Percentiles rank a stretch among this genome's conserved stretches.
Conservation (phyloP, 225 moss, liverwort and hornwort species). For the Antitrichia curtipendula region DNA sequence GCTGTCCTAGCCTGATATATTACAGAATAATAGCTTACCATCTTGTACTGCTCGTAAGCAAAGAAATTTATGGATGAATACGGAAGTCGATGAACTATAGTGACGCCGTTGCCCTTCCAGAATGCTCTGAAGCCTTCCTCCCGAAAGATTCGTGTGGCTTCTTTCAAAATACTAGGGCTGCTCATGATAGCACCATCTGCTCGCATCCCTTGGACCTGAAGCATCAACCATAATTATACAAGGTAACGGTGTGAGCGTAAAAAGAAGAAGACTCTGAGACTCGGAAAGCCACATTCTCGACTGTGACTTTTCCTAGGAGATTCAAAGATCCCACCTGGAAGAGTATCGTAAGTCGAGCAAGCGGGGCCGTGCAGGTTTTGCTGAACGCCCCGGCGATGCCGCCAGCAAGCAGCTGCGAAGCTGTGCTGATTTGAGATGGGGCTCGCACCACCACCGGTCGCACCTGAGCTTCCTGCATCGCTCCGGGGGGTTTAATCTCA, state of each 20-base stretch:
- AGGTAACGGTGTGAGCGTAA: background rate
- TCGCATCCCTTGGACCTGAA: constrained; percentile 93
- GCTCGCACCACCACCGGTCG: constrained; percentile 45
- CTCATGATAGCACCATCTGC: constrained; percentile 61
- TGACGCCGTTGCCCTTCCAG: constrained; percentile 99
- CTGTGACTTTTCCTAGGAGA: background rate
- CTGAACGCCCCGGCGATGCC: constrained; percentile 93
- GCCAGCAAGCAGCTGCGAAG: constrained; percentile 78
- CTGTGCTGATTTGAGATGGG: constrained; percentile 78
- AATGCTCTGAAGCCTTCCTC: constrained; percentile 93
- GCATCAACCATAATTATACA: background rate
- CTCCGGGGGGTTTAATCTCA: constrained; percentile 30
- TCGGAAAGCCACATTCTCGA: background rate
- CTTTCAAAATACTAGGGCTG: constrained; percentile 74
- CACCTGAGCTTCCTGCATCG: constrained; percentile 51
- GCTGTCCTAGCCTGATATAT: background rate
- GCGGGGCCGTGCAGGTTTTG: constrained; percentile 97
- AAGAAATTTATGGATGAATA: constrained; percentile 96
- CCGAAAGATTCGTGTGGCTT: constrained; percentile 66
- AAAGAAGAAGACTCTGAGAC: background rate
- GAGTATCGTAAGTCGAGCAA: constrained; percentile 91
- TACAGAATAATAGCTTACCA: constrained; percentile 34
- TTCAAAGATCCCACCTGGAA: constrained; percentile 52
- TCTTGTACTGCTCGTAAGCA: constrained; percentile 91
- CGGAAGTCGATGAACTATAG: constrained; percentile 91